A percentile compares a stretch with the other conserved stretches of the same genome.
phyloP scores from a whole-genome alignment of 2,329 filamentous ascomycete species.

The Colletotrichum gloeosporioides region DNA sequence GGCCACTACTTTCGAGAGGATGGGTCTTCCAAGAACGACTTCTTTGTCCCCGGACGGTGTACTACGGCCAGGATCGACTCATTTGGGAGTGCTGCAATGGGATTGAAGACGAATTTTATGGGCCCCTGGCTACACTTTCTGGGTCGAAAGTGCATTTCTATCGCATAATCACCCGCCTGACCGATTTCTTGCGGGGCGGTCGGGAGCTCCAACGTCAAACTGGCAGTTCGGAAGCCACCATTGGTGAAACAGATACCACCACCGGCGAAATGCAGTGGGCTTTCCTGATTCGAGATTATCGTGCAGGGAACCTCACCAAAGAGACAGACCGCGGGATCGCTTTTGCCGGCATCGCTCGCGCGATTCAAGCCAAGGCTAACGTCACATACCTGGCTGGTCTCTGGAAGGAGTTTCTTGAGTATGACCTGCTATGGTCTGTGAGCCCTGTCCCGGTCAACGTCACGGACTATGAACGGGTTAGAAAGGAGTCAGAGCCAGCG shows the following conservation, averaged over 20 bases:
- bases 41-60: neutral
- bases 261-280: neutral
- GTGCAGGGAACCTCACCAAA: neutral
- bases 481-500: neutral
- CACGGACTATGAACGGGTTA: fast-evolving
- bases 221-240: neutral
- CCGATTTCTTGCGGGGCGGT: neutral
- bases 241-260: neutral
- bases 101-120: neutral
- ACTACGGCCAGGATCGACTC: neutral
- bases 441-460: neutral
- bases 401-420: neutral
- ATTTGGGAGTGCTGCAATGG: neutral
- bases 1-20: neutral
- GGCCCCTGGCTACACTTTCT: neutral
- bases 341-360: neutral
- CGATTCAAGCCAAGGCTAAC: neutral
- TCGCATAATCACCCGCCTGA: neutral
- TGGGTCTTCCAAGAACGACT: neutral
- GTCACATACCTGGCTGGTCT: neutral
- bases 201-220: neutral
- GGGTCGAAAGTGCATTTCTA: neutral
- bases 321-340: neutral
- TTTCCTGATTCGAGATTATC: neutral
- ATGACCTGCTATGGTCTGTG: neutral